phyloP scores from a whole-genome alignment of 257 asterid genomes.

The Datura wrightii region DNA sequence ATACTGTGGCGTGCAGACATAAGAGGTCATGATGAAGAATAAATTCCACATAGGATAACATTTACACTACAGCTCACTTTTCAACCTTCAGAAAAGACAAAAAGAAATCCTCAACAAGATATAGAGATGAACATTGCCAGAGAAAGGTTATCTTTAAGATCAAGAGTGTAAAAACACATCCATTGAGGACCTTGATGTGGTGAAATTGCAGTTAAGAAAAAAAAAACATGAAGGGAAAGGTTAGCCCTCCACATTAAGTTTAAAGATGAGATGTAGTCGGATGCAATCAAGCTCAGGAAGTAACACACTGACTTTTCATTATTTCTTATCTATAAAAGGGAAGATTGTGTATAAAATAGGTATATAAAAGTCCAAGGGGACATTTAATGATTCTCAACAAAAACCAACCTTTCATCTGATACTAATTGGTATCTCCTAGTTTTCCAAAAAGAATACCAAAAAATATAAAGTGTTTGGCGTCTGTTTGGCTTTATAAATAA shows the following conservation, averaged over 20 bases:
- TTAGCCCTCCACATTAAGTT: background rate
- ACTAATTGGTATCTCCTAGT: background rate
- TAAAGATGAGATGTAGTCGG: background rate
- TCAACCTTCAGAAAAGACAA: background rate
- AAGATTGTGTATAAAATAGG: background rate
- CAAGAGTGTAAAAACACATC: background rate
- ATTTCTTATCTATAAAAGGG: background rate
- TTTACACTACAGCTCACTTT: background rate
- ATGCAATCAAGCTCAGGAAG: background rate
- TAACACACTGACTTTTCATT: conserved; percentile 5
- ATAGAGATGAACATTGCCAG: conserved; percentile 6
- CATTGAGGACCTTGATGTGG: background rate
- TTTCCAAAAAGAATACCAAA: background rate
- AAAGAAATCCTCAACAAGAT: conserved; percentile 6
- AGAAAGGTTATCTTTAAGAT: background rate
- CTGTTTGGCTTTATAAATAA: background rate
- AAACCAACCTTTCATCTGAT: background rate
- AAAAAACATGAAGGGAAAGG: background rate
- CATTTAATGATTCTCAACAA: background rate
- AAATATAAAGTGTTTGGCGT: background rate
- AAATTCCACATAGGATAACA: background rate
- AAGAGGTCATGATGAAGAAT: background rate
- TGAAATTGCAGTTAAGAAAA: background rate
- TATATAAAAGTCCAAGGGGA: background rate
- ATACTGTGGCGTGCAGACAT: background rate